These are phyloP conservation scores for Neofusicoccum cordaticola DNA, from an alignment of 2,329 filamentous ascomycete species.

Conservation along the genomic window DNA sequence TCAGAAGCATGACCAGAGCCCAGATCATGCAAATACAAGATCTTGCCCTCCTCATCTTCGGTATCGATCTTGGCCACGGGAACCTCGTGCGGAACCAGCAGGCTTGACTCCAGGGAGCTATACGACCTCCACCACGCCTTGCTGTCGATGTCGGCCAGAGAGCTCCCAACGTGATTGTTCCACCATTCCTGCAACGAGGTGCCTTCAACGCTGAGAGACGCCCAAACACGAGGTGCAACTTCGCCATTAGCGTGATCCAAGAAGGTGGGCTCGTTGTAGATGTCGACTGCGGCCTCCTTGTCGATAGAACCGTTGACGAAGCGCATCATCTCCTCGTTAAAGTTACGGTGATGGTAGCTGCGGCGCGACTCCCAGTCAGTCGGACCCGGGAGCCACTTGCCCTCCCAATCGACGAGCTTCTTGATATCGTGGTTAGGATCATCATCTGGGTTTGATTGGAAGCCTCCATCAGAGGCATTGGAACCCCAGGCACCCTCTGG, in stretches of 20 bases:
- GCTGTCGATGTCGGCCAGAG: constrained; percentile 22
- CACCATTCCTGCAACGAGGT: constrained; percentile 18
- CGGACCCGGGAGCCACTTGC: constrained; percentile 46
- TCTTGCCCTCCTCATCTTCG: constrained; percentile 24
- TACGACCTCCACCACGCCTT: constrained; percentile 33
- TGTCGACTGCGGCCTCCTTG: not conserved
- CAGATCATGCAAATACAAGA: not conserved
- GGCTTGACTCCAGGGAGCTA: constrained; percentile 2
- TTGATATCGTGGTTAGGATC: constrained; percentile 27
- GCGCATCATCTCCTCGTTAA: constrained; percentile 30
- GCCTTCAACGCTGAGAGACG: not conserved
- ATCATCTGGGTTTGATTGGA: not conserved
- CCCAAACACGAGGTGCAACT: constrained; percentile 8
- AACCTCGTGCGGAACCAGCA: constrained; percentile 16
- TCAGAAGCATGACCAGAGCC: not conserved
- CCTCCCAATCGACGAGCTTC: constrained; percentile 45
- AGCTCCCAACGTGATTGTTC: not conserved
- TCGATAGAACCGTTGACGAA: constrained; percentile 28
- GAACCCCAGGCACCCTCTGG: not conserved
- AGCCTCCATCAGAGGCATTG: not conserved
- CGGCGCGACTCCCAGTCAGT: constrained; percentile 46
- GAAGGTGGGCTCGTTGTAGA: not conserved
- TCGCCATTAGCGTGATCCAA: not conserved
- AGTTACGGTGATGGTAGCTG: constrained; percentile 29
- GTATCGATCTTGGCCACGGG: constrained; percentile 23